A percentile compares a stretch with the other conserved stretches of the same genome.
Conservation (phyloP, 1,284 basidiomycete species). For the Neolentinus lepideus region DNA sequence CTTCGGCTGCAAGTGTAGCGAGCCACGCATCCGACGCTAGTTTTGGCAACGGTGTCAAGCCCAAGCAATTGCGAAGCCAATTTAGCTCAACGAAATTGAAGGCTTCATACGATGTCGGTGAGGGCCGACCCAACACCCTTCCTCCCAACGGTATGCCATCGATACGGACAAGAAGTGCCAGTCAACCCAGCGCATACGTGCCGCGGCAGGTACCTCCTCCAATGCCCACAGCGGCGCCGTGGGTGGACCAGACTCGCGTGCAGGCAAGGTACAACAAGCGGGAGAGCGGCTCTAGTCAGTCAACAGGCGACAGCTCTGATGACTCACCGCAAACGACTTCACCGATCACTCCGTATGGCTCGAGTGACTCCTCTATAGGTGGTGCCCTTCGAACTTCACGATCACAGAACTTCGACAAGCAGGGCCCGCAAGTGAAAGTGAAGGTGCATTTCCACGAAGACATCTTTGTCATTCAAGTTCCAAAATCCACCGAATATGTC, state of each 20-base stretch:
- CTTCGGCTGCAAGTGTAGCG: conserved; percentile 31
- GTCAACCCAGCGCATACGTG: conserved; percentile 66
- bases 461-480: conserved; percentile 88
- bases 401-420: conserved; percentile 41
- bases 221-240: conserved; percentile 43
- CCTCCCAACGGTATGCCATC: conserved; percentile 20
- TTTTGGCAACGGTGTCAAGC: conserved; percentile 33
- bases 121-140: conserved; percentile 12
- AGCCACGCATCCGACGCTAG: conserved; percentile 46
- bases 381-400: conserved; percentile 47
- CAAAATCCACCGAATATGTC: conserved; percentile 67
- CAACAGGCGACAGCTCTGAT: conserved; percentile 70
- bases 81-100: conserved; percentile 62
- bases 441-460: conserved; percentile 89
- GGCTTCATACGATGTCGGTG: conserved; percentile 37
- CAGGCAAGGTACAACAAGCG: conserved; percentile 56
- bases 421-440: conserved; percentile 59
- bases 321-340: conserved; percentile 77
- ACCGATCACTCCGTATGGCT: conserved; percentile 80
- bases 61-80: conserved; percentile 63
- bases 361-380: conserved; percentile 68
- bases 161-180: conserved; percentile 63
- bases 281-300: conserved; percentile 74
- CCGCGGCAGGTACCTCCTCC: conserved; percentile 39
- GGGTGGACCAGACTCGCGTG: conserved; percentile 42